A percentile compares a stretch with the other conserved stretches of the same genome.
phyloP scores from a whole-genome alignment of 2,329 filamentous ascomycete genomes.

The Penicillium rolfsii region DNA sequence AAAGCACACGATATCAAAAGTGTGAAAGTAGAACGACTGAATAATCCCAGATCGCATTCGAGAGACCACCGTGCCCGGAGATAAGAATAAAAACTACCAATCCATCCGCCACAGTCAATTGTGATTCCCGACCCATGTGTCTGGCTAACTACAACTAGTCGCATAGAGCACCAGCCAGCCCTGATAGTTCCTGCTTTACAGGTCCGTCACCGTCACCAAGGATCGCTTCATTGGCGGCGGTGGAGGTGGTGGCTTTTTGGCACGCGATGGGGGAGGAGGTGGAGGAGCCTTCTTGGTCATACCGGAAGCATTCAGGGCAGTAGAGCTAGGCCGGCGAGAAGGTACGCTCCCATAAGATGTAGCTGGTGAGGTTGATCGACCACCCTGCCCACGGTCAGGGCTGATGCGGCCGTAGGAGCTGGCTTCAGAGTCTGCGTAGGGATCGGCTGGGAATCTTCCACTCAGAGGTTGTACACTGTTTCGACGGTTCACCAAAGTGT shows the following conservation, averaged over 20 bases:
- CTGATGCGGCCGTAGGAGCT: slow-evolving; percentile 53
- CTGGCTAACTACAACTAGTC: slow-evolving; percentile 7
- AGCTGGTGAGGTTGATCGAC: slow-evolving; percentile 57
- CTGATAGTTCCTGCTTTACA: slow-evolving; percentile 15
- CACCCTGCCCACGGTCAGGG: slow-evolving; percentile 54
- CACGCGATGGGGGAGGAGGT: slow-evolving; percentile 63
- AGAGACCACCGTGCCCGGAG: not conserved
- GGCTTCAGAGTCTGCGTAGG: slow-evolving; percentile 54
- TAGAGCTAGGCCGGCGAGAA: slow-evolving; percentile 57
- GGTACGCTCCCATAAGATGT: slow-evolving; percentile 56
- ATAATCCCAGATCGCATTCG: not conserved
- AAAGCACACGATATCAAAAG: not conserved
- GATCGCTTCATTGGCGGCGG: slow-evolving; percentile 66
- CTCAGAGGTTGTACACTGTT: slow-evolving; percentile 53
- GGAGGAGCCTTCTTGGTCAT: slow-evolving; percentile 60
- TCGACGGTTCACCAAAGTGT: slow-evolving; percentile 55
- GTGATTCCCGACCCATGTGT: slow-evolving; percentile 4
- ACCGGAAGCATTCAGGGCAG: slow-evolving; percentile 40
- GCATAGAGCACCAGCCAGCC: not conserved
- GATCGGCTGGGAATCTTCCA: slow-evolving; percentile 49
- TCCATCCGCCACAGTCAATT: slow-evolving; percentile 3
- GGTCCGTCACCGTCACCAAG: slow-evolving; percentile 33
- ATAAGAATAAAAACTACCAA: slow-evolving; percentile 11
- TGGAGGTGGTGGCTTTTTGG: slow-evolving; percentile 68
- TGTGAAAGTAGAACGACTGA: slow-evolving; percentile 2